Base-by-base conservation (phyloP, 129 eudicot genomes). In the Artemisia tridentata region DNA sequence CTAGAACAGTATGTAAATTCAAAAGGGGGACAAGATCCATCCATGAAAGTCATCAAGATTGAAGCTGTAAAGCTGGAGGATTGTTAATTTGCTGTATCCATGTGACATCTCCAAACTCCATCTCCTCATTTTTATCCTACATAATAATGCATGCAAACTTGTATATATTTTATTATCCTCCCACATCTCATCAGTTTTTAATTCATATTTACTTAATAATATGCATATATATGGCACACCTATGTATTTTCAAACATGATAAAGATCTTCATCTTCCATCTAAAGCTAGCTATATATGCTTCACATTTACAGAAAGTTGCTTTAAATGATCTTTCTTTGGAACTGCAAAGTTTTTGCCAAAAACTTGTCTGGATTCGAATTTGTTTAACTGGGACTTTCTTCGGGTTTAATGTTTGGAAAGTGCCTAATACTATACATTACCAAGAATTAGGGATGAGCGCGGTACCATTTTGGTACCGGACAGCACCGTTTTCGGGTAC, bases 21-120 rank as follows among this genome's bases (percentile, higher is more conserved):
- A 68, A 59, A 59, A 49, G 74, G 81, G 77, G 77, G 81, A 78
- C 81, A 78, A 78, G 77, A 78, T 78, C 67, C 81, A 77, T 78
- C 72, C 77, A 52, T 78, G 77, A 78, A 77, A 78, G 77, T 78
- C 77, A 72, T 71, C 46, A 71, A 78, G 76, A 78, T 78, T 60
- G 81, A 78, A 71, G 77, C 72, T 78, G 77, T 71, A 78, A 78
- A 78, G 81, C 77, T 71, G 81, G 77, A 78, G 77, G 60, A 47
- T 71, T 78, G 77, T 71, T 38, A 38, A 38, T 38, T 78, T 78
- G 81, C 77, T 78, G 81, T 78, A 71, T 78, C 77, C 77, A 78
- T 71, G 81, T 78, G 81, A 78, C 77, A 71, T 71, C 72, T 71
- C 72, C 77, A 78, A 71, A 78, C 59, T 63, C 53, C 70, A 64